A percentile compares a stretch with the other conserved stretches of the same genome.
Evolutionary conservation across 192 early-diverging fungal species (phyloP).

Genomic region (Coemansia sp.): DNA sequence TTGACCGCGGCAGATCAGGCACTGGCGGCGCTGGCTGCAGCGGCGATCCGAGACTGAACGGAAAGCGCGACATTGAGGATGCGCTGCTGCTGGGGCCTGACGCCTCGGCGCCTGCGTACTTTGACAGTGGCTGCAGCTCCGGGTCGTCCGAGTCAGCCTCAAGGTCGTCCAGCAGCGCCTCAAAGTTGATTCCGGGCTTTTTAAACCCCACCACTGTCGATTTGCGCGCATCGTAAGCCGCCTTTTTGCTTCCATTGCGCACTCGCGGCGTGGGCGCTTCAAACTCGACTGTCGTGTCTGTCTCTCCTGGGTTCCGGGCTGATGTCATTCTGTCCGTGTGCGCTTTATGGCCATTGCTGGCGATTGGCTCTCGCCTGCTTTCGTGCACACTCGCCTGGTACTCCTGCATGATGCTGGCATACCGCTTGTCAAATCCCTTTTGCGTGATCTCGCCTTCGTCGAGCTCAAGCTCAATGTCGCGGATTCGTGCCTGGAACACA

Average conservation of each 20-base stretch:
- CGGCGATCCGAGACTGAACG: conserved; percentile 23
- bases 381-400: conserved; percentile 25
- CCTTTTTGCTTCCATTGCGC: conserved; percentile 13
- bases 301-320: background rate
- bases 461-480: conserved; percentile 55
- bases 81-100: conserved; percentile 1
- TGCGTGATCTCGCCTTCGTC: conserved; percentile 71
- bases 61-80: conserved; percentile 14
- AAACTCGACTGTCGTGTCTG: background rate
- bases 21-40: conserved; percentile 22
- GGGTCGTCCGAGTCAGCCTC: conserved; percentile 19
- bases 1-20: conserved; percentile 17
- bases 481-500: conserved; percentile 40
- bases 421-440: conserved; percentile 73
- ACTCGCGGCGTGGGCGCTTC: background rate
- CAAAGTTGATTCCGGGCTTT: conserved; percentile 53
- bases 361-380: background rate
- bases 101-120: background rate
- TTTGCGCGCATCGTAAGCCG: conserved; percentile 39
- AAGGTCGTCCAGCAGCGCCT: conserved; percentile 44
- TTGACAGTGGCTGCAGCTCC: conserved; percentile 8
- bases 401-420: conserved; percentile 55
- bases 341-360: background rate
- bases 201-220: conserved; percentile 38
- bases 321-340: background rate